These are phyloP conservation scores for Musa balbisiana DNA, from an alignment of 202 grass and related monocot genomes.

Conservation along the genomic window DNA sequence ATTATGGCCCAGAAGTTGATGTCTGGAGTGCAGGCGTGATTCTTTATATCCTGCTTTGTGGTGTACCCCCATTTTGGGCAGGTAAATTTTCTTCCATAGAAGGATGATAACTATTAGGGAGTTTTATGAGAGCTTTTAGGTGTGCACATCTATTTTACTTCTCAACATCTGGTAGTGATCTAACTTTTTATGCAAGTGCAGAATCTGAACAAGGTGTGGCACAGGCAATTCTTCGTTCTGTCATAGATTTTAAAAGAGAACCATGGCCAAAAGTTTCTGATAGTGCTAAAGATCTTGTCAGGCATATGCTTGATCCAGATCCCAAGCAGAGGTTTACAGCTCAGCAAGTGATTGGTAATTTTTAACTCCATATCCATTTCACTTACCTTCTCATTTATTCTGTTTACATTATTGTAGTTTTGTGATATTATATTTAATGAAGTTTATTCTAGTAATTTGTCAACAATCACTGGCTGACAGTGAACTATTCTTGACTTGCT, in stretches of 20 bases:
- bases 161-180: neutral
- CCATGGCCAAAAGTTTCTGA: constrained; percentile 6
- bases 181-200: neutral
- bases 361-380: neutral
- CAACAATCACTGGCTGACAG: neutral
- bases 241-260: constrained; percentile 4
- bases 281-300: constrained; percentile 8
- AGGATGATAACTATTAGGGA: no score
- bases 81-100: neutral
- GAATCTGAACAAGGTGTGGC: constrained; percentile 7
- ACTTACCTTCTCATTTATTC: no score
- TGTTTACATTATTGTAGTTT: no score
- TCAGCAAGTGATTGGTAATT: constrained; percentile 4
- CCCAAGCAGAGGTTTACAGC: neutral
- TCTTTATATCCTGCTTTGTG: constrained; percentile 4
- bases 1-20: constrained; percentile 7
- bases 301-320: constrained; percentile 7
- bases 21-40: constrained; percentile 4
- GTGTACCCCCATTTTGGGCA: constrained; percentile 9
- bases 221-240: neutral
- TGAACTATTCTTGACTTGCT: neutral
- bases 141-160: neutral
- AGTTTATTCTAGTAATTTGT: no score
- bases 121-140: neutral
- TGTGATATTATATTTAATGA: no score